Conservation (phyloP, 2,329 filamentous ascomycete genomes). For the Septoria linicola region DNA sequence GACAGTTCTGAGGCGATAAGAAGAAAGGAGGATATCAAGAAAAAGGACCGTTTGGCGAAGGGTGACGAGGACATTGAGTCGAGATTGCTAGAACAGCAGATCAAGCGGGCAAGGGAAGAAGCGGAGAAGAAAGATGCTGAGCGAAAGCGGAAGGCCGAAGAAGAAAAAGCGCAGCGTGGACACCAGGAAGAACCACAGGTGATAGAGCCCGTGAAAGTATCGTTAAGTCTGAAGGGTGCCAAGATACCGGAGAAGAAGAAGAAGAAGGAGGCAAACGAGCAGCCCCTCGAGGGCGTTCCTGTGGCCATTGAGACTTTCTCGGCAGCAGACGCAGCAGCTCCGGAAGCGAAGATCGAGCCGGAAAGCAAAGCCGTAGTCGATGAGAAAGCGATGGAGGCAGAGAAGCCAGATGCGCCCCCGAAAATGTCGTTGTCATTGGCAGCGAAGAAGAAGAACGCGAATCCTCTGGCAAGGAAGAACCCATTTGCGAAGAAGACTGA, state of each 20-base stretch:
- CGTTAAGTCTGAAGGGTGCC: conserved; percentile 35
- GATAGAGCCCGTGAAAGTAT: conserved; percentile 38
- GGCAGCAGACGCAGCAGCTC: conserved; percentile 22
- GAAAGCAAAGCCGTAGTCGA: conserved; percentile 13
- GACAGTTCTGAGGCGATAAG: conserved; percentile 81
- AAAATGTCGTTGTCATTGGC: conserved; percentile 65
- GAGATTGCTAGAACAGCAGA: conserved; percentile 77
- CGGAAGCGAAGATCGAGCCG: conserved; percentile 4
- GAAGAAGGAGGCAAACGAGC: conserved; percentile 17
- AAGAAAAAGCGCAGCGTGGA: conserved; percentile 19
- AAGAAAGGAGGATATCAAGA: conserved; percentile 74
- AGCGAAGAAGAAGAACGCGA: conserved; percentile 63
- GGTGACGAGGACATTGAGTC: conserved; percentile 90
- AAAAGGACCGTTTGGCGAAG: conserved; percentile 82
- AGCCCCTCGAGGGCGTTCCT: conserved; percentile 24
- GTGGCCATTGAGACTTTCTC: conserved; percentile 36
- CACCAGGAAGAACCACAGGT: conserved; percentile 44
- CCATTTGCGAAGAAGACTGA: conserved; percentile 66
- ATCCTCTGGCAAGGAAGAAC: conserved; percentile 77
- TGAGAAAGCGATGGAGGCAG: conserved; percentile 12
- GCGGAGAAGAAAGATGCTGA: conserved; percentile 59
- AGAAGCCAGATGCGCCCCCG: conserved; percentile 33
- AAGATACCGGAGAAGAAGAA: conserved; percentile 28
- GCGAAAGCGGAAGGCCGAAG: conserved; percentile 45
- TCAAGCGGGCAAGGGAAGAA: conserved; percentile 68